phyloP scores from a whole-genome alignment of 225 moss, liverwort and hornwort genomes.

The Neckera pumila region DNA sequence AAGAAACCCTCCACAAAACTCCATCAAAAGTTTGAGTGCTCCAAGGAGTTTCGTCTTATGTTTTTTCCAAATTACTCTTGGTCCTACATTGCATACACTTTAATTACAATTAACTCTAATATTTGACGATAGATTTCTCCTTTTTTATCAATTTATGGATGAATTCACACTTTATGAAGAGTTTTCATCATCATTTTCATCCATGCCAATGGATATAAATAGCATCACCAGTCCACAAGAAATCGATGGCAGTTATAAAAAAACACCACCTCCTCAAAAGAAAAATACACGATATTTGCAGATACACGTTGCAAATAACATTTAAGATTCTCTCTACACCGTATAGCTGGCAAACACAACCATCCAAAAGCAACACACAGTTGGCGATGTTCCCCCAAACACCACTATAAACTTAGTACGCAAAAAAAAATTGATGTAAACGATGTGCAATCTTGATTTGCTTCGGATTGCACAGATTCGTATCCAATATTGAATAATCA shows the following conservation, averaged over 20 bases:
- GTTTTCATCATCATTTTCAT: background rate
- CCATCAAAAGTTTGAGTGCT: too few species aligned
- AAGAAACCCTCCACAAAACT: too few species aligned
- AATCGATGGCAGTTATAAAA: background rate
- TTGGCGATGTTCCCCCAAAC: background rate
- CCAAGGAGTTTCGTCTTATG: too few species aligned
- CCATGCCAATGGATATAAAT: too few species aligned
- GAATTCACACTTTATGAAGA: background rate
- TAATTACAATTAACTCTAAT: too few species aligned
- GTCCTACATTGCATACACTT: too few species aligned
- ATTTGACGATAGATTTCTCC: too few species aligned
- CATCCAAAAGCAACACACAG: background rate
- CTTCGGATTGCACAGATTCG: background rate
- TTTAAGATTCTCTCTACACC: background rate
- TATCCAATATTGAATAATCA: background rate
- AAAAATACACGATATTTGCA: background rate
- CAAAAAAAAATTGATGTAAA: too few species aligned
- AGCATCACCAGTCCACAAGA: background rate
- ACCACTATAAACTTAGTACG: background rate
- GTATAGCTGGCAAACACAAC: too few species aligned
- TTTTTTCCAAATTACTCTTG: too few species aligned
- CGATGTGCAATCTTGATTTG: too few species aligned
- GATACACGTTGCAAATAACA: background rate
- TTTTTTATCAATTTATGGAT: background rate
- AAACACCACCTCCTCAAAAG: too few species aligned